Conservation (phyloP, 2,329 filamentous ascomycete species). For the Colletotrichum brevisporum region DNA sequence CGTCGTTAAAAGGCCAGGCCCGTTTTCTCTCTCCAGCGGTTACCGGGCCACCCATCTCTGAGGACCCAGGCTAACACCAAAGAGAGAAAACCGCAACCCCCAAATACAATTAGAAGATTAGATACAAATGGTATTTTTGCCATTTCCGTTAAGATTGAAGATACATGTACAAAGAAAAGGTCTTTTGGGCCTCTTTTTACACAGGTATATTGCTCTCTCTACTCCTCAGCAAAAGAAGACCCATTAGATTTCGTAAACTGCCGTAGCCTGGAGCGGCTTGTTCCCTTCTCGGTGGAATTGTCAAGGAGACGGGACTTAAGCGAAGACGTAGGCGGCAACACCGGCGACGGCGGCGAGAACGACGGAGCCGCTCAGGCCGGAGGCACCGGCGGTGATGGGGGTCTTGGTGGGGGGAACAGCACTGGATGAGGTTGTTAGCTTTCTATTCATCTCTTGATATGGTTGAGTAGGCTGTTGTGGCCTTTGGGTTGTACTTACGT, state of each 20-base stretch:
- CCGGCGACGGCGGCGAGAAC: constrained; percentile 69
- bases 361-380: constrained; percentile 67
- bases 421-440: constrained; percentile 42
- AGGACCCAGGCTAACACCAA: neutral
- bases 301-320: constrained; percentile 59
- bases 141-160: constrained; percentile 42
- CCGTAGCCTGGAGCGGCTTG: constrained; percentile 57
- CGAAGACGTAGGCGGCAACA: constrained; percentile 67
- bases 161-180: constrained; percentile 43
- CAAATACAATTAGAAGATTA: constrained; percentile 64
- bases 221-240: constrained; percentile 45
- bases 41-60: neutral
- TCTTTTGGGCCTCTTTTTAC: constrained; percentile 48
- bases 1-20: constrained; percentile 40
- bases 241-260: constrained; percentile 53
- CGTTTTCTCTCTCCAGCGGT: neutral
- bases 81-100: constrained; percentile 26
- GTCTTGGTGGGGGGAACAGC: constrained; percentile 48
- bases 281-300: constrained; percentile 48
- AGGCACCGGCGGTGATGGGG: constrained; percentile 65
- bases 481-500: constrained; percentile 47
- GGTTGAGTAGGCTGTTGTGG: neutral
- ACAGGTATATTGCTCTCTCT: constrained; percentile 42
- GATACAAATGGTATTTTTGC: constrained; percentile 52
- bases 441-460: neutral